Base-by-base conservation (phyloP, 129 eudicot genomes). In the Artemisia argyi region DNA sequence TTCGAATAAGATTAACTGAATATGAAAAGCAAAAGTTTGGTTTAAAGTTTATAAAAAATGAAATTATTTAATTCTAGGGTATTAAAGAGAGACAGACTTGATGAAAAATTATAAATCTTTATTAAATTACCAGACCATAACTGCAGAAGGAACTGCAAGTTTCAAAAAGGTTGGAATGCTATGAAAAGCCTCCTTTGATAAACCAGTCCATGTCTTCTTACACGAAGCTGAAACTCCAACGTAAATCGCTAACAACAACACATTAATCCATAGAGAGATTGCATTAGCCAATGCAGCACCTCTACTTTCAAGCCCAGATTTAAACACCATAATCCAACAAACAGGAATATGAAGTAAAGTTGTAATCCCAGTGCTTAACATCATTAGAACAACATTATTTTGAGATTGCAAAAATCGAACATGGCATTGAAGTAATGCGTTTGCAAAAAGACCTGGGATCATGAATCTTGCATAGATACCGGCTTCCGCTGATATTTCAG, bases 251-350 rank as follows among this genome's bases (percentile, higher is more conserved):
- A 86, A 72, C 66, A 89, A 73, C 9, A 82, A 3, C 13, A 81
- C 85, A 61, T 89, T 86, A 16, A 79, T 75, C 96, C 96, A 89
- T 61, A 81, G 81, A n/a, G 96, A 89, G 11, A 84, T 52, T 5
- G 85, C 87, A 64, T 83, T 86, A 13, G 92, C 96, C 73, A 89
- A 48, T 2, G 96, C 90, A 3, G 96, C 96, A 1, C 96, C 96
- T 69, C 69, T 82, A 74, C 79, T 86, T 46, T 88, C 96, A 3
- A 89, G 75, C 19, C 92, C 86, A 2, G 86, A 74, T 61, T 86
- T 89, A 19, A 73, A 77, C 28, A 89, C 91, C 80, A 89, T 44
- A 47, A 86, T 61, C 89, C 90, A 89, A 61, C 96, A 89, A 32
- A 71, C 42, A 6, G 79, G 71, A 2, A 89, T 60, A 68, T 89